Evolutionary conservation across 2,329 filamentous ascomycete species (phyloP).

Genomic region (Exophiala sp.): DNA sequence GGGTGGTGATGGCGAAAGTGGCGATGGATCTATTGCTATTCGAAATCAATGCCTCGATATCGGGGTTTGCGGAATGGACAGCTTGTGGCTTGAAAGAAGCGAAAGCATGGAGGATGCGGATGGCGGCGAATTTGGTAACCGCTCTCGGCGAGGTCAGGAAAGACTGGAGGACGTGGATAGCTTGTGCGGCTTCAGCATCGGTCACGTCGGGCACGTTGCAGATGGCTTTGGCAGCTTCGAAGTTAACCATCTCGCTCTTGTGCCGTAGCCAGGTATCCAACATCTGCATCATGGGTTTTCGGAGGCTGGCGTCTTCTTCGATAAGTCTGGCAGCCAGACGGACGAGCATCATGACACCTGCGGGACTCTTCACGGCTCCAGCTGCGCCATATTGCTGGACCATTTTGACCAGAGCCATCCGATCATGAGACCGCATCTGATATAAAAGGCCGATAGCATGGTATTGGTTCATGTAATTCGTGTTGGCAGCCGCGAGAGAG

Average conservation of each 20-base stretch:
- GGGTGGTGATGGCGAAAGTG: constrained; percentile 95
- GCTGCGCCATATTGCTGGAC: constrained; percentile 96
- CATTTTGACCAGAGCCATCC: constrained; percentile 99
- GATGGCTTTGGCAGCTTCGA: constrained; percentile 97
- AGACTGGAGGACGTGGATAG: constrained; percentile 90
- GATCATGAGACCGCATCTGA: constrained; percentile 95
- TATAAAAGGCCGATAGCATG: constrained; percentile 96
- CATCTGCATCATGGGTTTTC: constrained; percentile 95
- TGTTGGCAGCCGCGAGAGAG: constrained; percentile 69
- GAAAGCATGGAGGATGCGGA: constrained; percentile 93
- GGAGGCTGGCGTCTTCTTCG: constrained; percentile 82
- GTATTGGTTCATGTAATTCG: constrained; percentile 97
- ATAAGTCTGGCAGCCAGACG: constrained; percentile 88
- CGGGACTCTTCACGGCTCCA: constrained; percentile 90
- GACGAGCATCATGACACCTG: constrained; percentile 88
- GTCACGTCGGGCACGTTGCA: constrained; percentile 91
- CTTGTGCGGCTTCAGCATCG: constrained; percentile 85
- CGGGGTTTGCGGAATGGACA: constrained; percentile 90
- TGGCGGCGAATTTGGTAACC: constrained; percentile 95
- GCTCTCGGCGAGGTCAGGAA: constrained; percentile 94
- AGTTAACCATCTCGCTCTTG: constrained; percentile 99
- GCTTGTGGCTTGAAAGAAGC: constrained; percentile 93
- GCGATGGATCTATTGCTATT: constrained; percentile 97
- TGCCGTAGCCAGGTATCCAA: constrained; percentile 95
- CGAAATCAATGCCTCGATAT: constrained; percentile 94